Percentiles rank a stretch among this genome's conserved stretches.
phyloP scores from a whole-genome alignment of 495 filamentous ascomycete genomes.

The Choiromyces venosus region DNA sequence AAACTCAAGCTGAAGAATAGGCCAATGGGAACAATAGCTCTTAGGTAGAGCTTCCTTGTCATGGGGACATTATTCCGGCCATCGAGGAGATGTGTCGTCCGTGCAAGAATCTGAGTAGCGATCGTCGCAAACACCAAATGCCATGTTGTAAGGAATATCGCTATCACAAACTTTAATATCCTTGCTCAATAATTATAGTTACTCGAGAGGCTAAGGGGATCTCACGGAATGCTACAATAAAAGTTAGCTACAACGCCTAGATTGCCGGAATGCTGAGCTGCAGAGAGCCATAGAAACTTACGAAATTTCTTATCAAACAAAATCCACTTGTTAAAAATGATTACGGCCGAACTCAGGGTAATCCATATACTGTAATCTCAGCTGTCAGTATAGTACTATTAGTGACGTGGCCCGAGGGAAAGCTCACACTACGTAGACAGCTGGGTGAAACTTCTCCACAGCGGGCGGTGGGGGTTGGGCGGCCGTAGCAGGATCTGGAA shows the following conservation, averaged over 20 bases:
- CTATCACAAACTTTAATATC: slow-evolving; percentile 11
- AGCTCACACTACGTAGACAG: slow-evolving; percentile 82
- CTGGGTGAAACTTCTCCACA: slow-evolving; percentile 59
- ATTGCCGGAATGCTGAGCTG: background rate
- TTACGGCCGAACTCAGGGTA: slow-evolving; percentile 79
- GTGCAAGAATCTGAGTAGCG: slow-evolving; percentile 84
- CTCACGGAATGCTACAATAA: slow-evolving; percentile 45
- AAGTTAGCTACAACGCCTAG: background rate
- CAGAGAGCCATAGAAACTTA: slow-evolving; percentile 49
- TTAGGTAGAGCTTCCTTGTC: slow-evolving; percentile 83
- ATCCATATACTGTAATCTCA: slow-evolving; percentile 71
- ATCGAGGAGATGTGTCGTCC: slow-evolving; percentile 77
- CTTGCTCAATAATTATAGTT: background rate
- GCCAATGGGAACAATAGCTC: slow-evolving; percentile 88
- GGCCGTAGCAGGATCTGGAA: slow-evolving; percentile 22
- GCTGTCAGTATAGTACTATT: background rate
- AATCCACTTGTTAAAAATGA: slow-evolving; percentile 99
- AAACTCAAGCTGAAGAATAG: slow-evolving; percentile 88
- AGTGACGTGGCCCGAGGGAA: background rate
- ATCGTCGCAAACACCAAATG: slow-evolving; percentile 82
- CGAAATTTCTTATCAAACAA: slow-evolving; percentile 75
- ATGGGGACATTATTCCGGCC: slow-evolving; percentile 87
- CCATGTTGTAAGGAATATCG: slow-evolving; percentile 82
- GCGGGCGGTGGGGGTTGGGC: slow-evolving; percentile 14
- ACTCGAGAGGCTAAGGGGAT: slow-evolving; percentile 16